Evolutionary conservation across 2,329 filamentous ascomycete species (phyloP), one percentile per base, ranked within the genome.

Genomic region (Furcasterigmium sp.): DNA sequence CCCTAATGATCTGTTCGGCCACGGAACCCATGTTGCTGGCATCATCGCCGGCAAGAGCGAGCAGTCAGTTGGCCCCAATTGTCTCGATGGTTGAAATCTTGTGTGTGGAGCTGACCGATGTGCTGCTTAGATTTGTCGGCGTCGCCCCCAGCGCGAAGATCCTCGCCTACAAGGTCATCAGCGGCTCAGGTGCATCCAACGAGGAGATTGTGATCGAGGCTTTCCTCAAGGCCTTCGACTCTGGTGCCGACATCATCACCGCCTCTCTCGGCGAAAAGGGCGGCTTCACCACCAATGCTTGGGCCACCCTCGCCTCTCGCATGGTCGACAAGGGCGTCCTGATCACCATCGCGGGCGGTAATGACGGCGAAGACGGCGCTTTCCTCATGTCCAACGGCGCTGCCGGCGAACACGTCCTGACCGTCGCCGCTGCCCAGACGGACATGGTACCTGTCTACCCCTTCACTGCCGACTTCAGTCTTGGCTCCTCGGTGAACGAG

Each of bases 1-100:
- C 9, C 57, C 60, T 14, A 59, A 65, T 34, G 59, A 58, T 42
- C 64, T 62, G 46, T 49, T 53, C 18, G 66, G 67, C 17, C 69
- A 74, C 50, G 68, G 70, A 3, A 72, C 70, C 0, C 67, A 70
- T 45, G 63, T 70, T 20, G 60, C 69, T 8, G 70, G 71, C 30
- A 70, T 70, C 43, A 65, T 75, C 40, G 69, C 64, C 30, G 70
- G 70, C 4, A 61, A 68, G 43, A 49, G 56, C 10, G 63, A 68
- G 47, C 53, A 53, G 1, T 58, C 60, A 29, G 59, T n/a, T n/a
- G n/a, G 3, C 4, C 11, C 9, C 15, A 14, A 15, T n/a, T n/a
- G n/a, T n/a, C n/a, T n/a, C n/a, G n/a, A n/a, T n/a, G n/a, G n/a
- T n/a, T n/a, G n/a, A n/a, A n/a, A n/a, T n/a, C n/a, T n/a, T n/a